These are phyloP conservation scores for Apiotrichum akiyoshidainum DNA, from an alignment of 1,284 basidiomycete genomes.

Conservation along the genomic window DNA sequence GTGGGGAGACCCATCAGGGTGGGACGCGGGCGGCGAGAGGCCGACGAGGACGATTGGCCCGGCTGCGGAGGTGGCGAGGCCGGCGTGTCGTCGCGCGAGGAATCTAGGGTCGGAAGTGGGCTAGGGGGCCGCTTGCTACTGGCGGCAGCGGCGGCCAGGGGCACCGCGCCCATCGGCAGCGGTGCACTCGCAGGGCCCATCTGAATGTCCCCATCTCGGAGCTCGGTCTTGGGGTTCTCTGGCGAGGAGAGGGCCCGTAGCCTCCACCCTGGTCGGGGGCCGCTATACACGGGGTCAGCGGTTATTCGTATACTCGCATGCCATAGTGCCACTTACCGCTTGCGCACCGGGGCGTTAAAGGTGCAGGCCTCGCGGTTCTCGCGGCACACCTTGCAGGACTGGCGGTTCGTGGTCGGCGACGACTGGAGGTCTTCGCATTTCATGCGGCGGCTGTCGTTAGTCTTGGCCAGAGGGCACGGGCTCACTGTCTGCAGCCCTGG, in stretches of 20 bases:
- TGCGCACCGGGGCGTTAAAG: slow-evolving; percentile 28
- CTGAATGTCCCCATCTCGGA: background rate
- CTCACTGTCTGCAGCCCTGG: slow-evolving; percentile 25
- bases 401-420: slow-evolving; percentile 1
- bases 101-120: background rate
- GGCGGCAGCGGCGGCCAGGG: background rate
- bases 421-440: slow-evolving; percentile 28
- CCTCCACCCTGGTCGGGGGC: slow-evolving; percentile 13
- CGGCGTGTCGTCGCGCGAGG: background rate
- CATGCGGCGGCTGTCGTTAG: slow-evolving; percentile 23
- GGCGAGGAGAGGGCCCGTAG: slow-evolving; percentile 7
- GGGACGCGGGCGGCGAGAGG: background rate
- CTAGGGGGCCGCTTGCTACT: too few species aligned
- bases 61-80: background rate
- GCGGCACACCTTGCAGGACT: slow-evolving; percentile 27
- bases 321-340: slow-evolving; percentile 25
- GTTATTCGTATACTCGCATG: too few species aligned
- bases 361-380: slow-evolving; percentile 26
- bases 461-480: slow-evolving; percentile 2
- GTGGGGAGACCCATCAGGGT: slow-evolving; percentile 26
- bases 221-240: slow-evolving; percentile 5
- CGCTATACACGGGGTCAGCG: slow-evolving; percentile 6
- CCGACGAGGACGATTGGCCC: background rate
- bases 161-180: too few species aligned
- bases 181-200: background rate